phyloP scores from a whole-genome alignment of 2,329 filamentous ascomycete genomes.

The Colletotrichum higginsianum region DNA sequence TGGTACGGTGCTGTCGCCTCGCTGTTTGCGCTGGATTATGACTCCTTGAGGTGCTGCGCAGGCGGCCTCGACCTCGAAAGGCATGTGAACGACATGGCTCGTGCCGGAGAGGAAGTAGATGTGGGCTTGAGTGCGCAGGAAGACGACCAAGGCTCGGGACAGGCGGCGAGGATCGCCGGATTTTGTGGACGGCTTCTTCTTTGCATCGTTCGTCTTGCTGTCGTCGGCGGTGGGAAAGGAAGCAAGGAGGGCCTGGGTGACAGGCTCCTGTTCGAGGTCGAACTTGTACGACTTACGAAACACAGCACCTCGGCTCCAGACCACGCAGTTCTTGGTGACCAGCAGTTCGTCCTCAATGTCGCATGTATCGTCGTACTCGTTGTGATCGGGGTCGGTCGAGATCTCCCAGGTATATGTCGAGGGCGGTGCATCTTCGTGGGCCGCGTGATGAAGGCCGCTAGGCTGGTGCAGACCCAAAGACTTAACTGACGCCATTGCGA shows the following conservation, averaged over 20 bases:
- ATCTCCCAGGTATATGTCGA: slow-evolving; percentile 85
- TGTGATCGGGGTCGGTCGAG: slow-evolving; percentile 53
- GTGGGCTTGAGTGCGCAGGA: slow-evolving; percentile 93
- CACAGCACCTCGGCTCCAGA: slow-evolving; percentile 90
- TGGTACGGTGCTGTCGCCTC: slow-evolving; percentile 63
- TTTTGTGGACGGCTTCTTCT: slow-evolving; percentile 29
- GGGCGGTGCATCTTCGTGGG: slow-evolving; percentile 80
- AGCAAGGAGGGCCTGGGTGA: slow-evolving; percentile 89
- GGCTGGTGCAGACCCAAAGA: slow-evolving; percentile 94
- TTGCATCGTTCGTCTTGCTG: slow-evolving; percentile 44
- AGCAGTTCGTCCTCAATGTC: slow-evolving; percentile 84
- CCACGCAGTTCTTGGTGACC: slow-evolving; percentile 80
- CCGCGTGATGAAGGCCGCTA: slow-evolving; percentile 84
- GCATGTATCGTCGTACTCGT: slow-evolving; percentile 53
- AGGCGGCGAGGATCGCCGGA: slow-evolving; percentile 49
- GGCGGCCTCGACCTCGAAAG: slow-evolving; percentile 92
- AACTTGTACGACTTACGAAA: slow-evolving; percentile 91
- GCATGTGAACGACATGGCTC: slow-evolving; percentile 91
- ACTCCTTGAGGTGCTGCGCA: slow-evolving; percentile 87
- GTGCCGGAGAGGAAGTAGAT: slow-evolving; percentile 92
- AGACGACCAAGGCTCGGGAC: slow-evolving; percentile 85
- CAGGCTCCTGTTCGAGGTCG: slow-evolving; percentile 86
- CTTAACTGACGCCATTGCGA: slow-evolving; percentile 86
- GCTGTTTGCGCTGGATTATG: slow-evolving; percentile 85
- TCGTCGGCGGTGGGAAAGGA: slow-evolving; percentile 77